Evolutionary conservation across 208 protist genomes (phyloP).

Genomic region (Wallacemonas collosoma): DNA sequence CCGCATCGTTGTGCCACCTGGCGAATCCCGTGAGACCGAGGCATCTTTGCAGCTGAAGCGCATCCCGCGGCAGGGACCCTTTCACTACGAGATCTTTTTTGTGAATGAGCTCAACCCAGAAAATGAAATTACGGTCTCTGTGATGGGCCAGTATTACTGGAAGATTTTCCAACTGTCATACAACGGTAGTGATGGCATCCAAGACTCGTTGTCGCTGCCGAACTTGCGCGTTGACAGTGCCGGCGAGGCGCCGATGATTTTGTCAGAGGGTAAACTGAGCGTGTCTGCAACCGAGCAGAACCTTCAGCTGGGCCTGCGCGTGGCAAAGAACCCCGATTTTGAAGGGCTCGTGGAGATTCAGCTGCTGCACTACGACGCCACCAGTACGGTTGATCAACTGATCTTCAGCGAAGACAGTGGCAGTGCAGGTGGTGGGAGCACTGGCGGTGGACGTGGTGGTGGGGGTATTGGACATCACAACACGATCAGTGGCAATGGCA

Average conservation of each 20-base stretch:
- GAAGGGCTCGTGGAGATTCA: constrained; percentile 76
- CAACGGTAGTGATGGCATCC: constrained; percentile 45
- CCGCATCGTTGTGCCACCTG: constrained; percentile 58
- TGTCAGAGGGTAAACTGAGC: constrained; percentile 68
- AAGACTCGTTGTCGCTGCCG: constrained; percentile 62
- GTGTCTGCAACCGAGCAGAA: constrained; percentile 66
- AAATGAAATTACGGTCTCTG: constrained; percentile 83
- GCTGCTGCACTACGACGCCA: constrained; percentile 77
- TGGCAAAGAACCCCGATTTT: constrained; percentile 64
- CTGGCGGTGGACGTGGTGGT: background rate
- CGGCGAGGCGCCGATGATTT: constrained; percentile 32
- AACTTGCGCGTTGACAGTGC: constrained; percentile 49
- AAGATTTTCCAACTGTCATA: constrained; percentile 76
- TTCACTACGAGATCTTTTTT: constrained; percentile 79
- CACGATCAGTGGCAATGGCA: background rate
- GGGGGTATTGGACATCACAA: background rate
- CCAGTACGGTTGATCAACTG: constrained; percentile 42
- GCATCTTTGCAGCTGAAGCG: constrained; percentile 59
- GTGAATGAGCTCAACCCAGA: constrained; percentile 86
- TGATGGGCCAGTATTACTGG: constrained; percentile 85
- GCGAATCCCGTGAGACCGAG: constrained; percentile 51
- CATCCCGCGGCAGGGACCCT: constrained; percentile 73
- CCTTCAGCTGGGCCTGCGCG: constrained; percentile 45
- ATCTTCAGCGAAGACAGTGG: constrained; percentile 48
- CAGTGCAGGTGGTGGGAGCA: constrained; percentile 2